Percentiles rank a stretch among this genome's conserved stretches.
Evolutionary conservation across 2,329 filamentous ascomycete genomes (phyloP).

Genomic region (Bisporella sp.): DNA sequence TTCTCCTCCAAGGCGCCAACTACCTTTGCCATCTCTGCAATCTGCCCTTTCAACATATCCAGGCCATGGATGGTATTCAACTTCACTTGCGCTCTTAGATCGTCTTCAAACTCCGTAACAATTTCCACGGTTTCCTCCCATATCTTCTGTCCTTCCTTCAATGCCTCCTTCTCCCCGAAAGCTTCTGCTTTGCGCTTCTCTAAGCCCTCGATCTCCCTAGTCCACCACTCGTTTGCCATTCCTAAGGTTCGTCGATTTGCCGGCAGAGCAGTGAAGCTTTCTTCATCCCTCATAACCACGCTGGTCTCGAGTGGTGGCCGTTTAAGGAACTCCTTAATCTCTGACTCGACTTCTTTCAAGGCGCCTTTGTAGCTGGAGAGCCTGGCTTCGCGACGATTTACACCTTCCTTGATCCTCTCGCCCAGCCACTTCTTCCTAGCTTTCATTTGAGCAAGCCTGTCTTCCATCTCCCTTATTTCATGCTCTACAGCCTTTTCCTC

Average conservation of each 20-base stretch:
- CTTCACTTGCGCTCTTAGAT: constrained; percentile 50
- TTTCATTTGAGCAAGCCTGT: constrained; percentile 54
- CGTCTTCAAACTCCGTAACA: constrained; percentile 58
- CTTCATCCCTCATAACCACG: constrained; percentile 24
- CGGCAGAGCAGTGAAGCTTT: constrained; percentile 49
- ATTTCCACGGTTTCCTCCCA: constrained; percentile 58
- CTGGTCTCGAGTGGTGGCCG: constrained; percentile 38
- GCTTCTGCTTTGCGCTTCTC: constrained; percentile 48
- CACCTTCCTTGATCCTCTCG: constrained; percentile 53
- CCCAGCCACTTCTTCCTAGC: constrained; percentile 51
- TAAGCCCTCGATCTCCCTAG: constrained; percentile 51
- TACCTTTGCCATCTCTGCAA: constrained; percentile 49
- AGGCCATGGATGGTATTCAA: constrained; percentile 30
- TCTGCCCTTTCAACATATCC: constrained; percentile 36
- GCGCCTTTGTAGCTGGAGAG: constrained; percentile 65
- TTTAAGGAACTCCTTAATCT: constrained; percentile 52
- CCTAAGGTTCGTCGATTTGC: constrained; percentile 59
- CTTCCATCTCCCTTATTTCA: constrained; percentile 61
- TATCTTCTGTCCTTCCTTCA: constrained; percentile 58
- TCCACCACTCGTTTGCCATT: constrained; percentile 68
- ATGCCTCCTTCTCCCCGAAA: constrained; percentile 53
- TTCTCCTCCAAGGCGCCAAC: constrained; percentile 48
- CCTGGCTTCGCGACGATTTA: constrained; percentile 62
- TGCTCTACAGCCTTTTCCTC: constrained; percentile 47
- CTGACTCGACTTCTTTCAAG: constrained; percentile 56